Percentiles rank a stretch among this genome's conserved stretches.
These are phyloP conservation scores for Ephemerocybe angulata DNA, from an alignment of 768 basidiomycete species.

Conservation along the genomic window DNA sequence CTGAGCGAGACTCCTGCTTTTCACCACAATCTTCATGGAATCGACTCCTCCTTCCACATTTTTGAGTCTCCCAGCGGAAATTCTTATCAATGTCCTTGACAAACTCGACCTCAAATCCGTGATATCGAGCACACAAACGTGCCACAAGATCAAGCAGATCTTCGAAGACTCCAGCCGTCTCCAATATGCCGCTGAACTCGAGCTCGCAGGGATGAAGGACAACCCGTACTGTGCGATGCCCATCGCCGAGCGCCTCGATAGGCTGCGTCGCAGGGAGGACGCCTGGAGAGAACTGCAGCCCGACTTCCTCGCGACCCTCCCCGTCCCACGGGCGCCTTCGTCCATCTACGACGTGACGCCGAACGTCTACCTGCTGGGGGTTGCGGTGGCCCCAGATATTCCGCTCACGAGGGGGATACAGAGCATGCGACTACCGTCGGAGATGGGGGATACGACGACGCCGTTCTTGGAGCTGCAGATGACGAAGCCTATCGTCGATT, in stretches of 20 bases:
- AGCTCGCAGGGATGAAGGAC: conserved; percentile 8
- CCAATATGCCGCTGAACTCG: conserved; percentile 8
- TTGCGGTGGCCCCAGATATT: neutral
- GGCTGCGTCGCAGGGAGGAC: conserved; percentile 5
- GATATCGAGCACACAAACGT: neutral
- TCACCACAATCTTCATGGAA: no score
- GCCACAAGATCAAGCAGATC: conserved; percentile 1
- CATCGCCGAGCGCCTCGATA: neutral
- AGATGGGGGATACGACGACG: neutral
- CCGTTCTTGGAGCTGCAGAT: conserved; percentile 7
- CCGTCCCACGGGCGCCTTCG: conserved; percentile 10
- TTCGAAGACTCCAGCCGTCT: conserved; percentile 2
- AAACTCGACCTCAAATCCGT: neutral
- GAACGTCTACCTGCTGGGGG: conserved; percentile 10
- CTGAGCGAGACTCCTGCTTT: no score
- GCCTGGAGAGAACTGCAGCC: conserved; percentile 14
- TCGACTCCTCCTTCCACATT: neutral
- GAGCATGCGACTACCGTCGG: neutral
- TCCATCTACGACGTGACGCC: conserved; percentile 17
- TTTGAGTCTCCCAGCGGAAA: neutral
- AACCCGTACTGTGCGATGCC: conserved; percentile 10
- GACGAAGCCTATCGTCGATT: conserved; percentile 13
- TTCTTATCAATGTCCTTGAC: neutral
- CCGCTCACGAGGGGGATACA: conserved; percentile 6
- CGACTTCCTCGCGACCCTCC: conserved; percentile 8